A percentile compares a stretch with the other conserved stretches of the same genome.
Evolutionary conservation across 2,329 filamentous ascomycete species (phyloP).

Genomic region (Gaeumannomyces sp.): DNA sequence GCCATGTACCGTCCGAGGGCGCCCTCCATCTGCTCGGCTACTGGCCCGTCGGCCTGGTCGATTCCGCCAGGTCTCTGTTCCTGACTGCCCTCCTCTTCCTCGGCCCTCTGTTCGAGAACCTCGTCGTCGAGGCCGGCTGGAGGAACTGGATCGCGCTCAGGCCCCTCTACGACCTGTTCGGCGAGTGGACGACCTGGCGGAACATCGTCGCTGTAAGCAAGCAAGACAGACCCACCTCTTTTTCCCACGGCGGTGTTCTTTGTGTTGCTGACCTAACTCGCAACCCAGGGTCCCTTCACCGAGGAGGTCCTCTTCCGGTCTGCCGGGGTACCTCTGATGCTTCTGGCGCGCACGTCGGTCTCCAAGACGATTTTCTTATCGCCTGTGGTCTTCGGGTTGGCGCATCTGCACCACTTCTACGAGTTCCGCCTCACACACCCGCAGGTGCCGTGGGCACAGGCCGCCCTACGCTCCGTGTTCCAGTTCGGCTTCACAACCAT

Average conservation of each 20-base stretch:
- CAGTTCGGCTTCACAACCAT: conserved; percentile 88
- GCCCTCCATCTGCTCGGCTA: conserved; percentile 68
- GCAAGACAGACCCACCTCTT: neutral
- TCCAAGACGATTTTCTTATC: conserved; percentile 68
- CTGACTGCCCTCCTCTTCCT: conserved; percentile 75
- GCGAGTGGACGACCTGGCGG: conserved; percentile 75
- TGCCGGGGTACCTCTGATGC: conserved; percentile 73
- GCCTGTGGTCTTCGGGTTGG: conserved; percentile 85
- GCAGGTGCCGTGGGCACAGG: conserved; percentile 54
- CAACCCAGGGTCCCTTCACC: conserved; percentile 67
- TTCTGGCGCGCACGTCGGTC: conserved; percentile 58
- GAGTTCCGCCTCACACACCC: conserved; percentile 83
- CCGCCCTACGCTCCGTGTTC: conserved; percentile 66
- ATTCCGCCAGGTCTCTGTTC: conserved; percentile 57
- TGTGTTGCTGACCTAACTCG: neutral
- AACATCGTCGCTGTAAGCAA: conserved; percentile 75
- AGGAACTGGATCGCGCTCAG: conserved; percentile 53
- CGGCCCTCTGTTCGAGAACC: conserved; percentile 75
- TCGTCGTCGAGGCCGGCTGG: conserved; percentile 68
- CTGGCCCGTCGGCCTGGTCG: conserved; percentile 66
- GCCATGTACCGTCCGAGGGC: conserved; percentile 26
- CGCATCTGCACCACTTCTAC: conserved; percentile 93
- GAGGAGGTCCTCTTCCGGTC: conserved; percentile 94
- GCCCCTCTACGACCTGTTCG: conserved; percentile 53
- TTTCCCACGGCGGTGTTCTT: neutral